A percentile compares a stretch with the other conserved stretches of the same genome.
Evolutionary conservation across 1,139 yeast species (phyloP).

Genomic region (Scheffersomyces segobiensis): DNA sequence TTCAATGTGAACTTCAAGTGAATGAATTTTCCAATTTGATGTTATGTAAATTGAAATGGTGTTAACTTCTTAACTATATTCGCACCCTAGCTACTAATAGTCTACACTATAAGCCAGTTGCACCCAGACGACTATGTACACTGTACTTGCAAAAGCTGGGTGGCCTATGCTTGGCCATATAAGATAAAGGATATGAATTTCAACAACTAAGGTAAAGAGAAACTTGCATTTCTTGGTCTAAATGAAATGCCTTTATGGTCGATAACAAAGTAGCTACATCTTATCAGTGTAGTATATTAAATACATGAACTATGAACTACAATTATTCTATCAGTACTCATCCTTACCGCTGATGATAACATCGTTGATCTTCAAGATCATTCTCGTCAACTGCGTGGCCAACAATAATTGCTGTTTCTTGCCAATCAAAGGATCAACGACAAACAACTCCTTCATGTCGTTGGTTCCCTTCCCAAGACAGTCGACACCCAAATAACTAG

Average conservation of each 20-base stretch:
- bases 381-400: constrained; percentile 96
- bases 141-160: too few species aligned
- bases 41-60: too few species aligned
- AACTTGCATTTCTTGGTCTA: not conserved
- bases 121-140: too few species aligned
- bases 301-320: not conserved
- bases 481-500: constrained; percentile 84
- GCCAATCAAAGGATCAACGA: constrained; percentile 95
- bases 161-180: too few species aligned
- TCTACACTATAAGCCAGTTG: too few species aligned
- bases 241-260: not conserved
- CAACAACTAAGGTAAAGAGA: not conserved
- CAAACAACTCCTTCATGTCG: constrained; percentile 92
- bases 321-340: constrained; percentile 46
- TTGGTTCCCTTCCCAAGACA: constrained; percentile 85
- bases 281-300: not conserved
- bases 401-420: constrained; percentile 92
- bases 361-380: constrained; percentile 95
- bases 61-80: too few species aligned
- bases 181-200: too few species aligned
- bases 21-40: too few species aligned
- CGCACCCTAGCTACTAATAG: too few species aligned
- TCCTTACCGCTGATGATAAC: constrained; percentile 91
- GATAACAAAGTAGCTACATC: not conserved
- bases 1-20: too few species aligned